Evolutionary conservation across 1,284 basidiomycete genomes (phyloP).

Genomic region (Calocybe gambosa): DNA sequence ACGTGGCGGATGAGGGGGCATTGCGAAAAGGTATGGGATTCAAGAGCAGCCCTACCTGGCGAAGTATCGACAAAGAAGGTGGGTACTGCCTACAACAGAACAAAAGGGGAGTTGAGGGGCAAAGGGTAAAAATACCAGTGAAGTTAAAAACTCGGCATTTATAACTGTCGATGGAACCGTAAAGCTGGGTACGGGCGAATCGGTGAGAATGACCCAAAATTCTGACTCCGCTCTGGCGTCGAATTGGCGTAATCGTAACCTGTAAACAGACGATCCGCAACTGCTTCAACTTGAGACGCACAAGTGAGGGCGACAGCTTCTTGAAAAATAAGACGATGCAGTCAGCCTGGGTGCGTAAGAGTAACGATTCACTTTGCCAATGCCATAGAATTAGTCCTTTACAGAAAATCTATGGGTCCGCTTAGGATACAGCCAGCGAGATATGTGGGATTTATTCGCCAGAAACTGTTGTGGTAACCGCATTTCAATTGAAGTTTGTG

Average conservation of each 20-base stretch:
- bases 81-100: not conserved
- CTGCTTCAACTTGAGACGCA: not conserved
- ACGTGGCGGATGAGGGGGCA: not conserved
- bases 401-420: not conserved
- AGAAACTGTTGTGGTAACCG: slow-evolving; percentile 3
- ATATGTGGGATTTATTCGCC: not conserved
- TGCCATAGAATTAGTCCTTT: not conserved
- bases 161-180: slow-evolving; percentile 3
- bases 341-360: not conserved
- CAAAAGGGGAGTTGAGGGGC: not conserved
- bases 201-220: slow-evolving; percentile 6
- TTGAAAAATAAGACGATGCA: not conserved
- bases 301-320: not conserved
- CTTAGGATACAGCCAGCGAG: not conserved
- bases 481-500: not conserved
- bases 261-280: not conserved
- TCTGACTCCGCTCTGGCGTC: slow-evolving; percentile 6
- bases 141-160: slow-evolving; percentile 1
- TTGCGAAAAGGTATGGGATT: not conserved
- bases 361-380: not conserved
- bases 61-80: not conserved
- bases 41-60: not conserved
- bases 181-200: slow-evolving; percentile 7
- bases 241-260: not conserved
- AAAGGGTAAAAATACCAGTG: not conserved